These are phyloP conservation scores for Fusarium sp. DNA, from an alignment of 2,329 filamentous ascomycete genomes.

Conservation along the genomic window DNA sequence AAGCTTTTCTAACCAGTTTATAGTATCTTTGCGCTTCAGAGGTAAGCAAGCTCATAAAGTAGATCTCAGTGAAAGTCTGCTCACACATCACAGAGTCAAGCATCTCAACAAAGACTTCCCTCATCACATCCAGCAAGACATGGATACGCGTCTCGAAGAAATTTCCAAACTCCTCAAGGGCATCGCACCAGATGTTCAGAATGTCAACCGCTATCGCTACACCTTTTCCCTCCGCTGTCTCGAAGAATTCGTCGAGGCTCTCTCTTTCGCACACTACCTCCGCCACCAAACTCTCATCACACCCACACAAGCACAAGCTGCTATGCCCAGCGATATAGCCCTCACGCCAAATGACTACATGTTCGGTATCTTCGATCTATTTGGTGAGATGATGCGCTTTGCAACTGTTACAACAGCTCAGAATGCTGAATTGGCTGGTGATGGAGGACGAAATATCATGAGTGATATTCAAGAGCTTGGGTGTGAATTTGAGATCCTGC, in stretches of 20 bases:
- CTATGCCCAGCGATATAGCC: slow-evolving; percentile 65
- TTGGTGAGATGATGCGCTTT: slow-evolving; percentile 97
- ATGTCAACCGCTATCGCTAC: slow-evolving; percentile 87
- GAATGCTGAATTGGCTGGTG: slow-evolving; percentile 65
- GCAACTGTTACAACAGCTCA: slow-evolving; percentile 89
- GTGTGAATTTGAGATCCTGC: slow-evolving; percentile 79
- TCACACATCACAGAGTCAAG: slow-evolving; percentile 67
- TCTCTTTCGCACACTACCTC: slow-evolving; percentile 91
- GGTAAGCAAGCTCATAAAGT: slow-evolving; percentile 45
- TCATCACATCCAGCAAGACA: slow-evolving; percentile 75
- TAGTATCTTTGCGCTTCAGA: slow-evolving; percentile 56
- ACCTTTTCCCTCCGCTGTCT: slow-evolving; percentile 82
- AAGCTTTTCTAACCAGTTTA: neutral
- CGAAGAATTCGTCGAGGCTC: slow-evolving; percentile 94
- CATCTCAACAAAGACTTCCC: slow-evolving; percentile 73
- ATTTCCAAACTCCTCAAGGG: slow-evolving; percentile 76
- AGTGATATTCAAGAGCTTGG: slow-evolving; percentile 84
- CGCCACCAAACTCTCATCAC: slow-evolving; percentile 79
- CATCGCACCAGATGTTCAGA: slow-evolving; percentile 79
- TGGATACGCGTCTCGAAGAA: slow-evolving; percentile 74
- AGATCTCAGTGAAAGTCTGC: slow-evolving; percentile 8
- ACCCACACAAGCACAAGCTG: slow-evolving; percentile 67
- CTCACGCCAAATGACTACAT: slow-evolving; percentile 88
- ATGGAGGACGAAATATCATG: slow-evolving; percentile 70
- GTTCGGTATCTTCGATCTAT: slow-evolving; percentile 91